Evolutionary conservation across 805 yeast species (phyloP).

Genomic region (Zygoascus ofunaensis): DNA sequence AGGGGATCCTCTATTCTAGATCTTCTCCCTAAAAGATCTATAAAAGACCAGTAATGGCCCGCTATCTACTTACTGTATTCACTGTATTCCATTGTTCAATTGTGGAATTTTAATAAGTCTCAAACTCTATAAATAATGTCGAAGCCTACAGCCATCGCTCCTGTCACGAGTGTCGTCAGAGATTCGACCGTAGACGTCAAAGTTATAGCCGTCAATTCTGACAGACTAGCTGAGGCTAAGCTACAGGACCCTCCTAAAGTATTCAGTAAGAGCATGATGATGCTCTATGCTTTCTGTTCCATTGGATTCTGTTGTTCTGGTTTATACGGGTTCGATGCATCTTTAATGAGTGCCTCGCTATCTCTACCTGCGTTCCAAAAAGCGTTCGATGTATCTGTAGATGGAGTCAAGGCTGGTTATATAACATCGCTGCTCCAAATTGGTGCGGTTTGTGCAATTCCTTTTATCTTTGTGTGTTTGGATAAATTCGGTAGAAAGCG

Average conservation of each 20-base stretch:
- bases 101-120: too few relatives aligned
- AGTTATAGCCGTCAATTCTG: neutral
- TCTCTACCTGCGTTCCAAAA: conserved; percentile 9
- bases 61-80: too few relatives aligned
- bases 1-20: too few relatives aligned
- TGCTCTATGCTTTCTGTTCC: neutral
- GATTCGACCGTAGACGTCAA: too few relatives aligned
- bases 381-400: conserved; percentile 11
- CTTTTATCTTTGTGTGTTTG: conserved; percentile 10
- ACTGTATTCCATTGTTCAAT: too few relatives aligned
- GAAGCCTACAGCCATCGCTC: too few relatives aligned
- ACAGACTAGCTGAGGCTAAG: conserved; percentile 1
- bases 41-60: too few relatives aligned
- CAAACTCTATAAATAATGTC: too few relatives aligned
- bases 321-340: conserved; percentile 9
- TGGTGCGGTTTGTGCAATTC: conserved; percentile 12
- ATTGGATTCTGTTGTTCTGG: conserved; percentile 2
- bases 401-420: conserved; percentile 11
- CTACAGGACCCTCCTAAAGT: neutral
- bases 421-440: conserved; percentile 13
- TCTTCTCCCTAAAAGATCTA: too few relatives aligned
- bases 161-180: too few relatives aligned
- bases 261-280: neutral
- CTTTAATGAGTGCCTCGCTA: conserved; percentile 10
- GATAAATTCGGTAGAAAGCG: conserved; percentile 11